phyloP scores from a whole-genome alignment of 2,329 filamentous ascomycete species.

The Drechmeria coniospora region DNA sequence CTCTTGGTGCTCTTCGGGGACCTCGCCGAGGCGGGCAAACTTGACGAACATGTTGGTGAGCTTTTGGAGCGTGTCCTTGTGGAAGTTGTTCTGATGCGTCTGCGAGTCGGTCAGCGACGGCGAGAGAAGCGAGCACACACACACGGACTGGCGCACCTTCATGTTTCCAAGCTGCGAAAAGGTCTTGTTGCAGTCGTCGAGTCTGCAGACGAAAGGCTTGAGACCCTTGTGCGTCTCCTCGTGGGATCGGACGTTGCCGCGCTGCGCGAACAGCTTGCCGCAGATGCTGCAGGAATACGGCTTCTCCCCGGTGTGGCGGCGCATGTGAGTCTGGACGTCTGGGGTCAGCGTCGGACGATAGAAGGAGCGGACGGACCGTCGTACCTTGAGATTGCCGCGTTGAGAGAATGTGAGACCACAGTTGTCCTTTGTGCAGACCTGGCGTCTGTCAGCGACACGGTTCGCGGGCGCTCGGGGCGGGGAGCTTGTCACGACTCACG shows the following conservation, averaged over 20 bases:
- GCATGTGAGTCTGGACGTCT: constrained; percentile 55
- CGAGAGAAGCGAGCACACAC: background rate
- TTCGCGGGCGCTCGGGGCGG: too few relatives aligned
- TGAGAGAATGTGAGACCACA: constrained; percentile 79
- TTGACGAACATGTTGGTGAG: constrained; percentile 57
- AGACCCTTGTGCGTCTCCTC: constrained; percentile 62
- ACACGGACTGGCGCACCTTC: constrained; percentile 43
- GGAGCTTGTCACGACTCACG: too few relatives aligned
- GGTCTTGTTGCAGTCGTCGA: constrained; percentile 73
- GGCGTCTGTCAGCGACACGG: constrained; percentile 10
- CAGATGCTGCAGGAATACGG: constrained; percentile 71
- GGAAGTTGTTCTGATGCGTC: constrained; percentile 92
- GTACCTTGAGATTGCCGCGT: constrained; percentile 74
- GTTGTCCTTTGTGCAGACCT: constrained; percentile 53
- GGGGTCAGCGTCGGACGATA: background rate
- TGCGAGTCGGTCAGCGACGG: constrained; percentile 14
- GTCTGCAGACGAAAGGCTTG: constrained; percentile 66
- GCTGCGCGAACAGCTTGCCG: constrained; percentile 69
- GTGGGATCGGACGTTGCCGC: constrained; percentile 74
- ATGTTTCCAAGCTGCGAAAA: constrained; percentile 87
- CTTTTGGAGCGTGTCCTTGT: constrained; percentile 54
- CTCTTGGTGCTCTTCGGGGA: constrained; percentile 55
- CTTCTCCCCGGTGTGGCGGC: constrained; percentile 74
- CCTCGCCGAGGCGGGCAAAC: constrained; percentile 36
- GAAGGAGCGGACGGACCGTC: constrained; percentile 6